Conservation (phyloP, 345 rosid species). For the Syzygium jambos region DNA sequence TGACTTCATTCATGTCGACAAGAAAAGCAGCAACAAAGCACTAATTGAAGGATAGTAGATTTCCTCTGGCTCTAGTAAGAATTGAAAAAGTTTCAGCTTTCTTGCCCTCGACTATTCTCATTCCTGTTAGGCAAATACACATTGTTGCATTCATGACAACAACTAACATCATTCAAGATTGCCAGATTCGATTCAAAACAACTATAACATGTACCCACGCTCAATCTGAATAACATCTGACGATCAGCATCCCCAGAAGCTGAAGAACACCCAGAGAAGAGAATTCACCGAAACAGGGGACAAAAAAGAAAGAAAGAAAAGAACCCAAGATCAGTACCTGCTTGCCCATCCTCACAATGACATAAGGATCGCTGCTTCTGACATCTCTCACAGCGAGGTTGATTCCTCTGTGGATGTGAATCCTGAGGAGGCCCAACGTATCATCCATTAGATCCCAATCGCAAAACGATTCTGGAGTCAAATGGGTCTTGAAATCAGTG, state of each 20-base stretch:
- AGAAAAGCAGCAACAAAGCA: not conserved
- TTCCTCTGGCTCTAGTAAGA: not conserved
- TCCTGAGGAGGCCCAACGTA: slow-evolving; percentile 58
- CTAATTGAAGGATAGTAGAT: not conserved
- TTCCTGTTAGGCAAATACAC: not conserved
- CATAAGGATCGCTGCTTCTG: slow-evolving; percentile 9
- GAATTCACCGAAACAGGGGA: not conserved
- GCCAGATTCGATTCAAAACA: not conserved
- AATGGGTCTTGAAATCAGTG: not conserved
- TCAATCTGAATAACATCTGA: not conserved
- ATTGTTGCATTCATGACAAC: not conserved
- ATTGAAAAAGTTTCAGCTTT: not conserved
- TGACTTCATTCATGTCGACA: not conserved
- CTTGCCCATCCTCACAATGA: slow-evolving; percentile 2
- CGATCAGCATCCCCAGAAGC: not conserved
- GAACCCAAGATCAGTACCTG: not conserved
- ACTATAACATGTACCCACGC: not conserved
- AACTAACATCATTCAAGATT: not conserved
- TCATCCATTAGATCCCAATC: slow-evolving; percentile 34
- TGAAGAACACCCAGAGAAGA: not conserved
- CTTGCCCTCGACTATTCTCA: not conserved
- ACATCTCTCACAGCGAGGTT: slow-evolving; percentile 82
- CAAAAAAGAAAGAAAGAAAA: not conserved
- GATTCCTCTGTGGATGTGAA: slow-evolving; percentile 57
- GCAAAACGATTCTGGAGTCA: not conserved